Conservation (phyloP, 2,329 filamentous ascomycete species). For the Lithohypha guttulata region DNA sequence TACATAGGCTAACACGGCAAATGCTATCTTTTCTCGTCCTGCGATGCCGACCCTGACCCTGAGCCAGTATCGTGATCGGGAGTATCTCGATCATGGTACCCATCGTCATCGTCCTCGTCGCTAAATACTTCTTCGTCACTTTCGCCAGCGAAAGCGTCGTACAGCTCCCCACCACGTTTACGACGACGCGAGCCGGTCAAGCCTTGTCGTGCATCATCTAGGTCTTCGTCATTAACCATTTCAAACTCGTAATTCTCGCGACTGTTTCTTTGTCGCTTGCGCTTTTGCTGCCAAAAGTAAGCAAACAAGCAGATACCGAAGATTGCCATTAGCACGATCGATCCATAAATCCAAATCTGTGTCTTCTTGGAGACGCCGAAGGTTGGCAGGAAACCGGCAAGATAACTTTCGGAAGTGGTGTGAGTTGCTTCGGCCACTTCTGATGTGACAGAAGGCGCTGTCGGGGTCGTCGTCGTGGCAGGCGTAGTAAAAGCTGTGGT, state of each 20-base stretch:
- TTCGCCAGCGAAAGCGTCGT: conserved; percentile 93
- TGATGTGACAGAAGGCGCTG: conserved; percentile 18
- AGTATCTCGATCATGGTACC: conserved; percentile 23
- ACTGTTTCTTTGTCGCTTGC: conserved; percentile 62
- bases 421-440: conserved; percentile 19
- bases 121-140: conserved; percentile 58
- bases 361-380: conserved; percentile 81
- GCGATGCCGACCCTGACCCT: conserved; percentile 15
- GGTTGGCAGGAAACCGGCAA: conserved; percentile 80
- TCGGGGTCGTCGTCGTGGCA: conserved; percentile 22
- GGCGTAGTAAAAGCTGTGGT: conserved; percentile 23
- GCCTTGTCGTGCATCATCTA: conserved; percentile 39
- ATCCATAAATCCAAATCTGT: conserved; percentile 87
- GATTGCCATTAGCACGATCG: conserved; percentile 67
- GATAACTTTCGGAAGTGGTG: conserved; percentile 43
- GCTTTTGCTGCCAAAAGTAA: conserved; percentile 71
- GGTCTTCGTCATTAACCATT: conserved; percentile 73
- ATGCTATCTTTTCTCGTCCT: conserved; percentile 13
- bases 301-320: conserved; percentile 74
- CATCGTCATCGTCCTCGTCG: conserved; percentile 35
- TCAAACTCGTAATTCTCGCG: conserved; percentile 90
- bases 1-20: conserved; percentile 2
- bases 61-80: conserved; percentile 19
- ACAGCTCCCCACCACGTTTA: conserved; percentile 72
- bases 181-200: conserved; percentile 35